Evolutionary conservation across 768 basidiomycete genomes (phyloP).

Genomic region (Suillus americanus): DNA sequence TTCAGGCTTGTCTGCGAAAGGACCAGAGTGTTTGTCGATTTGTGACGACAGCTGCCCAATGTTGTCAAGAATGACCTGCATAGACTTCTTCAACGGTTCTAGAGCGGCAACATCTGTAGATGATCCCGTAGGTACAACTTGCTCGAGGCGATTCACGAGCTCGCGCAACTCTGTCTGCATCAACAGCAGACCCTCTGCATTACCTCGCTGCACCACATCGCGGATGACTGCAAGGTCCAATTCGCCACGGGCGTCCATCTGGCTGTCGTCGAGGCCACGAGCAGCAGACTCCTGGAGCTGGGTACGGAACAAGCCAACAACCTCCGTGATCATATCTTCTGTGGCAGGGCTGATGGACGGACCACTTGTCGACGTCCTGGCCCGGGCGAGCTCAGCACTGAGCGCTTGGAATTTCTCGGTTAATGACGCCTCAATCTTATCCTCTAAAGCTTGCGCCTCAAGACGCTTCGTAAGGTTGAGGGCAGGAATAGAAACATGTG

Average conservation of each 20-base stretch:
- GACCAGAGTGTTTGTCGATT: conserved; percentile 30
- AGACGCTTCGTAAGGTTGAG: conserved; percentile 55
- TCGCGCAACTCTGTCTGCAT: conserved; percentile 62
- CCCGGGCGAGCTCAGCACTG: conserved; percentile 38
- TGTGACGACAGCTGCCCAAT: conserved; percentile 47
- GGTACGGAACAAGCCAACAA: conserved; percentile 64
- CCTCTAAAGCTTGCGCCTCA: conserved; percentile 60
- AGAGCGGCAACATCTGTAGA: conserved; percentile 43
- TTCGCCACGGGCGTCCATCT: conserved; percentile 72
- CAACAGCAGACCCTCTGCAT: conserved; percentile 55
- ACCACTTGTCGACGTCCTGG: conserved; percentile 21
- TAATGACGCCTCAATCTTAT: conserved; percentile 59
- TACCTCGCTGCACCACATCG: conserved; percentile 65
- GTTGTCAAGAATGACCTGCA: conserved; percentile 59
- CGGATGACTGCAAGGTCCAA: conserved; percentile 77
- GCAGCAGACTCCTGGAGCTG: conserved; percentile 65
- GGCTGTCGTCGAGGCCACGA: conserved; percentile 57
- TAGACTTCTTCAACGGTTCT: conserved; percentile 59
- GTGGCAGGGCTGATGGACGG: conserved; percentile 43
- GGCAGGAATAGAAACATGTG: conserved; percentile 43
- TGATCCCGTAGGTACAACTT: conserved; percentile 19
- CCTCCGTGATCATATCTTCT: conserved; percentile 63
- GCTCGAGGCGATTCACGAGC: conserved; percentile 44
- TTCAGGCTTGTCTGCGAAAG: conserved; percentile 41
- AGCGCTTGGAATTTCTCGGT: conserved; percentile 67